Base-by-base conservation (phyloP, 2,329 filamentous ascomycete species). In the Diaporthe helianthi region DNA sequence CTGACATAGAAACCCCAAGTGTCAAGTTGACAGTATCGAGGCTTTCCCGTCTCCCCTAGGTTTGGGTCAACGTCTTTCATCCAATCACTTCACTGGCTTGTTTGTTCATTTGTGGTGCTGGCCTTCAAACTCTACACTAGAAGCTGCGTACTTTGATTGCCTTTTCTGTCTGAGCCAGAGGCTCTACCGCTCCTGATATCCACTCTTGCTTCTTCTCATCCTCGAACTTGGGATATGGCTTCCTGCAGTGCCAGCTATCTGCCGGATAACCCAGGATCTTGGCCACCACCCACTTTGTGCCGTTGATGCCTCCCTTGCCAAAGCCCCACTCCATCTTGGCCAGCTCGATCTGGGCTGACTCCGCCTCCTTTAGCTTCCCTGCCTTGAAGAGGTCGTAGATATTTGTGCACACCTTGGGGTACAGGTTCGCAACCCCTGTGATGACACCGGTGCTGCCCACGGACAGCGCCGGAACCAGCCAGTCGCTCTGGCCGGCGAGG, bases 401-500 rank as follows among this genome's bases (percentile, higher is more conserved):
- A 51, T 80, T 77, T 60, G 87, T 77, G 74, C 83, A 86, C 36
- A 72, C 71, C 55, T 82, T 83, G 2, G 87, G 87, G 74, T 85
- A 88, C 6, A 90, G 78, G 71, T 90, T 90, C 15, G 84, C 88
- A 53, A 89, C 84, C 1, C 86, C 87, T 0, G 87, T 87, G 55
- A 90, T 86, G 67, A 83, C 84, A 12, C 89, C 88, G 2, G 83
- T 83, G 46, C 83, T 84, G 31, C 88, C 88, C 5, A 85, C 84
- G 2, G 83, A 83, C 51, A 90, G 76, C 0, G 85, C 87, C 1
- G 86, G 87, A 60, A 90, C 80, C 12, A 93, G 79, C 78, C 91
- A 93, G 76, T 93, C 91, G 3, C 86, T 87, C 78, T 93, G 90
- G 0, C 91, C 92, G 0, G 90, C 90, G 74, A 88, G 92, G 0